Conservation (phyloP, 2,329 filamentous ascomycete genomes). For the Cladophialophora bantiana region DNA sequence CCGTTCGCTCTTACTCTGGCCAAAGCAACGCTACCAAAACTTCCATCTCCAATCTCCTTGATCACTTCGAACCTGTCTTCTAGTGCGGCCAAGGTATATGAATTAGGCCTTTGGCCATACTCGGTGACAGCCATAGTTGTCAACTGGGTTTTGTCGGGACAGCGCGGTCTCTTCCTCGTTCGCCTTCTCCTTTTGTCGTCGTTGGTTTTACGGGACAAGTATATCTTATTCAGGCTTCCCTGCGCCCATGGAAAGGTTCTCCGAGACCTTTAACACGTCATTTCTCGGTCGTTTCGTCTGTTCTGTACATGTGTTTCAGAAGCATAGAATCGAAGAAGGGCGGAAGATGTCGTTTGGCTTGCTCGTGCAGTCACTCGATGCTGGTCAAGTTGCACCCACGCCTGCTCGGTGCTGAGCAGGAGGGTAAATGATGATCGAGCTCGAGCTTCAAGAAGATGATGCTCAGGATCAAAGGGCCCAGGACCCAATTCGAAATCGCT, state of each 20-base stretch:
- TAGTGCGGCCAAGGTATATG: conserved; percentile 66
- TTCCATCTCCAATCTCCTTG: conserved; percentile 98
- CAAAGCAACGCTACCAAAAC: conserved; percentile 93
- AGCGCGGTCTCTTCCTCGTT: not conserved
- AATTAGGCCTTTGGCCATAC: conserved; percentile 71
- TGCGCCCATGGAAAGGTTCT: conserved; percentile 26
- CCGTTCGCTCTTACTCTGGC: conserved; percentile 91
- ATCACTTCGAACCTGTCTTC: conserved; percentile 96
- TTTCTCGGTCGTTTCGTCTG: conserved; percentile 21
- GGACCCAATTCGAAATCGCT: conserved; percentile 34
- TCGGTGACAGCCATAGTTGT: conserved; percentile 80
- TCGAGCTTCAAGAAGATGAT: conserved; percentile 31
- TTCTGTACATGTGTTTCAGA: conserved; percentile 6
- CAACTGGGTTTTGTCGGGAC: not conserved
- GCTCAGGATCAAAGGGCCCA: conserved; percentile 24
- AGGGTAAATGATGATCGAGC: conserved; percentile 25
- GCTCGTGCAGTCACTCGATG: conserved; percentile 10
- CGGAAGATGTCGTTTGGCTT: not conserved
- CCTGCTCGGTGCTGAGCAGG: conserved; percentile 23
- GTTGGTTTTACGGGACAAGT: conserved; percentile 10
- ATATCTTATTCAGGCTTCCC: conserved; percentile 15
- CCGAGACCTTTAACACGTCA: conserved; percentile 33
- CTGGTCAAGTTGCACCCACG: not conserved
- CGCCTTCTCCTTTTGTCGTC: not conserved
- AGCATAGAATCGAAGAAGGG: conserved; percentile 7